Evolutionary conservation across 208 protist genomes (phyloP).

Genomic region (Acanthamoeba royreba): DNA sequence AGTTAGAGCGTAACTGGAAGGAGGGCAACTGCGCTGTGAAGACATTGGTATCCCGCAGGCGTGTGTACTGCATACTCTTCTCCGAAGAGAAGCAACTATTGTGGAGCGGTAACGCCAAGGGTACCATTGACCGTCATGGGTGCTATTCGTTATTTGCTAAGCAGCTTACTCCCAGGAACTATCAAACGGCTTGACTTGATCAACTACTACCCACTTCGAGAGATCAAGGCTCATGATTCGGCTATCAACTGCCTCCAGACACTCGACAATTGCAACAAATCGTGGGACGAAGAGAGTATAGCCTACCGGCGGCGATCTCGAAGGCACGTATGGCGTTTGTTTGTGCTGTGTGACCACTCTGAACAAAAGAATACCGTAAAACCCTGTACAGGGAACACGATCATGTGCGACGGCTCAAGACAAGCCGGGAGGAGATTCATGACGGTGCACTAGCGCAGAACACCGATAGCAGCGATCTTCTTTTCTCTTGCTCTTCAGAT

Average conservation of each 20-base stretch:
- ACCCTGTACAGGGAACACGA: background rate
- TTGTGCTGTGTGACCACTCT: background rate
- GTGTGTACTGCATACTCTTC: slow-evolving; percentile 23
- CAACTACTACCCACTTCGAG: background rate
- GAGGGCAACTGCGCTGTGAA: background rate
- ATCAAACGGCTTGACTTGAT: background rate
- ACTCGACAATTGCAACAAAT: background rate
- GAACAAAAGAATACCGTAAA: background rate
- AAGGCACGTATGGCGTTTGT: background rate
- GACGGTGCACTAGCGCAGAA: background rate
- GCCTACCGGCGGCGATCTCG: background rate
- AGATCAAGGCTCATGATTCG: slow-evolving; percentile 19
- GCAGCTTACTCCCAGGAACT: background rate
- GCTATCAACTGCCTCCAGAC: slow-evolving; percentile 20
- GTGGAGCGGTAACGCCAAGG: slow-evolving; percentile 18
- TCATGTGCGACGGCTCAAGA: background rate
- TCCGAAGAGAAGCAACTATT: slow-evolving; percentile 23
- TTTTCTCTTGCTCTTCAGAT: slow-evolving; percentile 1
- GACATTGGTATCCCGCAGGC: background rate
- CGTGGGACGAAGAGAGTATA: background rate
- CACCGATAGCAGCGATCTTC: background rate
- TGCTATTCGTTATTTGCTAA: background rate
- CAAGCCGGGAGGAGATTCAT: background rate
- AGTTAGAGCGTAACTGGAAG: slow-evolving; percentile 22
- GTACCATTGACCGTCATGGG: background rate